These are phyloP conservation scores for Mycosarcoma maydis DNA, from an alignment of 1,284 basidiomycete species.

Conservation along the genomic window DNA sequence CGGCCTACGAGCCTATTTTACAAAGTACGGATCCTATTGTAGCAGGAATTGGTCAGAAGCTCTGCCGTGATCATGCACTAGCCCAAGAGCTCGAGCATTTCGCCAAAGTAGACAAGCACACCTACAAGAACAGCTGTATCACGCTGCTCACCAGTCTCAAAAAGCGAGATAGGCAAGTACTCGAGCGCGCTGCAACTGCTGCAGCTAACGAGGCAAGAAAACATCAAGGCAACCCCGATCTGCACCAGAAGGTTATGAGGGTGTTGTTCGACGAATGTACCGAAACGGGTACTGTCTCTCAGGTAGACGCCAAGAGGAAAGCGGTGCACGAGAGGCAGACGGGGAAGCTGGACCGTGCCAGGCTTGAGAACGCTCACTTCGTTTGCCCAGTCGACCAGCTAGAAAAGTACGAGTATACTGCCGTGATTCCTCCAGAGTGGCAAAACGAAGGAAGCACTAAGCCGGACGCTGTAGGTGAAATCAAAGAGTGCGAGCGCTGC, in stretches of 20 bases:
- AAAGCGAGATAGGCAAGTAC: conserved; percentile 40
- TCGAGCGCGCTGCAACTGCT: conserved; percentile 15
- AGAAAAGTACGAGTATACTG: conserved; percentile 47
- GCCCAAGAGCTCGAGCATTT: conserved; percentile 50
- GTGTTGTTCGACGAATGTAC: conserved; percentile 32
- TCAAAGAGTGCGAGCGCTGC: conserved; percentile 58
- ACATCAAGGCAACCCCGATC: conserved; percentile 2
- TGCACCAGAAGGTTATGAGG: conserved; percentile 11
- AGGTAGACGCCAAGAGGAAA: conserved; percentile 50
- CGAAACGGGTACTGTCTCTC: conserved; percentile 47
- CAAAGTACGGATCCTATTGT: conserved; percentile 31
- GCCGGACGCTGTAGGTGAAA: conserved; percentile 47
- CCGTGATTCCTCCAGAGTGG: conserved; percentile 39
- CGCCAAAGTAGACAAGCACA: conserved; percentile 24
- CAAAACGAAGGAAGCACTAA: conserved; percentile 40
- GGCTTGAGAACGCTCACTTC: conserved; percentile 46
- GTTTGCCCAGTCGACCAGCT: conserved; percentile 50
- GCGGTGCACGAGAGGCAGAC: conserved; percentile 8
- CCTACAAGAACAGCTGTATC: conserved; percentile 52
- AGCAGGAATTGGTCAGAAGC: conserved; percentile 25
- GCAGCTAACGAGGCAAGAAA: conserved; percentile 14
- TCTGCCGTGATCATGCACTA: conserved; percentile 39
- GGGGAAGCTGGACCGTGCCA: conserved; percentile 37
- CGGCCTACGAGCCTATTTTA: conserved; percentile 46
- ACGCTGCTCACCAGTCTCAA: conserved; percentile 50